Conservation (phyloP, 352 stramenopile genomes). For the Halophytophthora polymorphica region DNA sequence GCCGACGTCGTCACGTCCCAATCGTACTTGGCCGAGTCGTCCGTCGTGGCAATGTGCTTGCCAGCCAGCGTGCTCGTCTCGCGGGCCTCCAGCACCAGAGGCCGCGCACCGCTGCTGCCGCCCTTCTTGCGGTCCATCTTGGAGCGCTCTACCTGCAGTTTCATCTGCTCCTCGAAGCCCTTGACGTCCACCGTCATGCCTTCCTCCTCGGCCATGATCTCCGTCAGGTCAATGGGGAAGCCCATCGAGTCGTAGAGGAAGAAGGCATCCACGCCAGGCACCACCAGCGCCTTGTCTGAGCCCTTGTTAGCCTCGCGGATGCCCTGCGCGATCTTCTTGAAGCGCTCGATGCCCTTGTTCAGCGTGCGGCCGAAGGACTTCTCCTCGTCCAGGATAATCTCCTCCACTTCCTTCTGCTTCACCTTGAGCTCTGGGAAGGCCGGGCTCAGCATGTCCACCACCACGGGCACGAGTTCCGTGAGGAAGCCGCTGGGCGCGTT, state of each 20-base stretch:
- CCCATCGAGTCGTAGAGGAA: constrained; percentile 99
- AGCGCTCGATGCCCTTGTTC: constrained; percentile 91
- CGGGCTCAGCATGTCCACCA: constrained; percentile 93
- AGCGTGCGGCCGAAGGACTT: constrained; percentile 93
- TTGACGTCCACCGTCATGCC: constrained; percentile 93
- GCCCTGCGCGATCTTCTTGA: constrained; percentile 84
- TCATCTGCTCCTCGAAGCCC: constrained; percentile 94
- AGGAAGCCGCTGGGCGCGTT: constrained; percentile 95
- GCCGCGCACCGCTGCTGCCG: constrained; percentile 57
- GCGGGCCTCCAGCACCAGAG: constrained; percentile 93
- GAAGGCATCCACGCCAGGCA: constrained; percentile 95
- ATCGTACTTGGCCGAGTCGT: constrained; percentile 95
- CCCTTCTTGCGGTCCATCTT: constrained; percentile 90
- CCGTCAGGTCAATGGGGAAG: constrained; percentile 98
- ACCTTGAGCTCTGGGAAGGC: constrained; percentile 95
- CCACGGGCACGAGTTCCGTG: constrained; percentile 90
- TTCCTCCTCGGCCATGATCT: constrained; percentile 96
- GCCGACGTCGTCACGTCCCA: constrained; percentile 81
- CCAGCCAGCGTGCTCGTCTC: constrained; percentile 90
- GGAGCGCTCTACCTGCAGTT: constrained; percentile 80
- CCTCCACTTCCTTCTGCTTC: constrained; percentile 89
- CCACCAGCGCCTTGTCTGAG: constrained; percentile 61
- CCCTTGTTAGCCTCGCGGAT: constrained; percentile 61
- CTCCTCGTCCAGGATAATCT: constrained; percentile 97
- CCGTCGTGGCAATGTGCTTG: constrained; percentile 83